These are phyloP conservation scores for Balakata baccata DNA, from an alignment of 345 rosid species.

Conservation along the genomic window DNA sequence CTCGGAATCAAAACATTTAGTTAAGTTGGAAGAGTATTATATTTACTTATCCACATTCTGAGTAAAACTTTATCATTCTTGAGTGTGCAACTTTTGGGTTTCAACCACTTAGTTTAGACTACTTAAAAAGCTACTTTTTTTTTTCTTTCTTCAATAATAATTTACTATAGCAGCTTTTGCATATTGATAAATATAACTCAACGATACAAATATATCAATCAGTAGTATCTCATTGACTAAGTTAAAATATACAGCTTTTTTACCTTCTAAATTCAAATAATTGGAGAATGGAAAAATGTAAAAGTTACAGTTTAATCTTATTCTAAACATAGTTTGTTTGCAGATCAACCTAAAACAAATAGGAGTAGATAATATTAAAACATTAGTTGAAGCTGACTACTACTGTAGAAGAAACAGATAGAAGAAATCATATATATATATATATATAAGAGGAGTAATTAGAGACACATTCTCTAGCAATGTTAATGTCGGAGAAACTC, in stretches of 20 bases:
- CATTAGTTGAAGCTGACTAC: conserved; percentile 16
- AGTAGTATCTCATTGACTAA: neutral
- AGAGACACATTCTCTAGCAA: conserved; percentile 56
- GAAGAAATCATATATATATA: conserved; percentile 13
- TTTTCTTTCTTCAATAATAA: conserved; percentile 8
- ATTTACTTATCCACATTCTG: too few relatives aligned
- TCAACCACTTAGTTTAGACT: neutral
- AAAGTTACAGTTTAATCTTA: too few relatives aligned
- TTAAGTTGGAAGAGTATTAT: too few relatives aligned
- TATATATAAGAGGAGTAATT: conserved; percentile 17
- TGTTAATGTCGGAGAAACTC: conserved; percentile 61
- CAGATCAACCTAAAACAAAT: too few relatives aligned
- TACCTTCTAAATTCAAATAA: too few relatives aligned
- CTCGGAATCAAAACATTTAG: too few relatives aligned
- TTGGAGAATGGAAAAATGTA: too few relatives aligned
- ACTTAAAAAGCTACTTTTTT: neutral
- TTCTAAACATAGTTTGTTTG: too few relatives aligned
- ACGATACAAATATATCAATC: neutral
- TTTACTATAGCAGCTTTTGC: conserved; percentile 4
- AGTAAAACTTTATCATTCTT: too few relatives aligned
- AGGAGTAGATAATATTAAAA: too few relatives aligned
- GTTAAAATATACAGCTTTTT: too few relatives aligned
- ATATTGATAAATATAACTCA: neutral
- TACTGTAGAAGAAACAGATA: conserved; percentile 16
- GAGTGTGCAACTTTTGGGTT: conserved; percentile 19